Base-by-base conservation (phyloP, 805 yeast species). In the Cyberlindnera euphorbiae region DNA sequence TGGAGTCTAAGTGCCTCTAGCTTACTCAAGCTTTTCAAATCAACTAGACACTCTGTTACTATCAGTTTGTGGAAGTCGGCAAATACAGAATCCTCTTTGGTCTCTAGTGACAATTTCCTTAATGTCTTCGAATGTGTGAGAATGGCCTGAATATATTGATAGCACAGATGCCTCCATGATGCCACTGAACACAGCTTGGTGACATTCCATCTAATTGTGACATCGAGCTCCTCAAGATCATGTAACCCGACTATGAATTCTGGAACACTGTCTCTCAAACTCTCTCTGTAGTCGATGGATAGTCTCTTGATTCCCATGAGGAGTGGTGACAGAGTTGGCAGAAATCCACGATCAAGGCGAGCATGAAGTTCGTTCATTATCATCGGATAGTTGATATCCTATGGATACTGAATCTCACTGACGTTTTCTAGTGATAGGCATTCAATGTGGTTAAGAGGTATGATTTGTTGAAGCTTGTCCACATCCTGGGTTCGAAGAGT, bases 1-100 rank as follows among this genome's bases (percentile, higher is more conserved):
- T 67, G 70, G 12, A 75, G 33, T 25, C 79, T 54, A 5, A 75
- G 43, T 6, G 69, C 56, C 30, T 46, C 45, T 29, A 77, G 49
- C 1, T 47, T 32, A 0, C 47, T 44, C 36, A 61, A 54, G 2
- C 18, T 32, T 14, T 25, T 21, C 11, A 56, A 38, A 24, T 43
- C 44, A 25, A 45, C n/a, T 19, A 59, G 41, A 8, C 32, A 30
- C 9, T 50, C 55, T 3, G 43, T 32, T 8, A 48, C 53, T 8
- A 64, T 50, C 2, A 62, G 50, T 21, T 54, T 51, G 32, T 55
- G 55, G 11, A 53, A 32, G 26, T 60, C 64, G 36, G 57, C 54
- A 30, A 58, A 59, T 3, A 50, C 47, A 8, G 58, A 55, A 33
- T 69, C 75, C 24, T 60, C 62, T 36, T 60, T 58, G 5, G 71